These are phyloP conservation scores for Penicillium italicum DNA, from an alignment of 2,329 filamentous ascomycete genomes.

Conservation along the genomic window DNA sequence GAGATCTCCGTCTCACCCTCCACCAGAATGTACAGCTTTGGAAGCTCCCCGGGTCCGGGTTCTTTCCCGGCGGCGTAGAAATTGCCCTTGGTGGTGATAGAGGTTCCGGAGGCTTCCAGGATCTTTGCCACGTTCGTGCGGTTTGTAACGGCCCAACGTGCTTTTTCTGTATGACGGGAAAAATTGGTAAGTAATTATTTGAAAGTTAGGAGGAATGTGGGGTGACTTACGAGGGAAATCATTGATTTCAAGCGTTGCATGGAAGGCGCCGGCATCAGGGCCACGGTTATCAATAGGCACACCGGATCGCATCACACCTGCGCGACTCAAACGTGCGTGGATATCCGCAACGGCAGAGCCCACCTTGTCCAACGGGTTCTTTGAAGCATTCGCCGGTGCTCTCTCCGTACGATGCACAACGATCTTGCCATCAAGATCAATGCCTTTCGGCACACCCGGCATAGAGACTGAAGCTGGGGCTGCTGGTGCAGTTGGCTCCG, in stretches of 20 bases:
- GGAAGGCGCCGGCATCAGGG: slow-evolving; percentile 92
- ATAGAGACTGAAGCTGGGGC: slow-evolving; percentile 25
- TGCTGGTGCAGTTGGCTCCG: slow-evolving; percentile 39
- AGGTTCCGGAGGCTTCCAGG: slow-evolving; percentile 87
- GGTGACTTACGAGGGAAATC: slow-evolving; percentile 74
- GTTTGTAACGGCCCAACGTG: slow-evolving; percentile 97
- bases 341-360: slow-evolving; percentile 88
- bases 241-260: slow-evolving; percentile 97
- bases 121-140: slow-evolving; percentile 98
- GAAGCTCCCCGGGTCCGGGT: slow-evolving; percentile 67
- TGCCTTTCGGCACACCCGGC: slow-evolving; percentile 52
- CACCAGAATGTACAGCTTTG: slow-evolving; percentile 97
- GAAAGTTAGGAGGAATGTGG: background rate
- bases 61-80: slow-evolving; percentile 83
- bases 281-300: slow-evolving; percentile 98
- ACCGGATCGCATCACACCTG: slow-evolving; percentile 82
- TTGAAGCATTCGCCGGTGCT: slow-evolving; percentile 46
- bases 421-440: slow-evolving; percentile 65
- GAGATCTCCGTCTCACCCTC: slow-evolving; percentile 94
- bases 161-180: slow-evolving; percentile 62
- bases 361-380: slow-evolving; percentile 77
- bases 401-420: slow-evolving; percentile 68
- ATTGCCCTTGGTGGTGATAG: slow-evolving; percentile 94
- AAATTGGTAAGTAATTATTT: slow-evolving; percentile 10
- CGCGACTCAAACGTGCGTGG: slow-evolving; percentile 82